phyloP scores from a whole-genome alignment of 108 stramenopile genomes.

The Cyclotella kingstonii region DNA sequence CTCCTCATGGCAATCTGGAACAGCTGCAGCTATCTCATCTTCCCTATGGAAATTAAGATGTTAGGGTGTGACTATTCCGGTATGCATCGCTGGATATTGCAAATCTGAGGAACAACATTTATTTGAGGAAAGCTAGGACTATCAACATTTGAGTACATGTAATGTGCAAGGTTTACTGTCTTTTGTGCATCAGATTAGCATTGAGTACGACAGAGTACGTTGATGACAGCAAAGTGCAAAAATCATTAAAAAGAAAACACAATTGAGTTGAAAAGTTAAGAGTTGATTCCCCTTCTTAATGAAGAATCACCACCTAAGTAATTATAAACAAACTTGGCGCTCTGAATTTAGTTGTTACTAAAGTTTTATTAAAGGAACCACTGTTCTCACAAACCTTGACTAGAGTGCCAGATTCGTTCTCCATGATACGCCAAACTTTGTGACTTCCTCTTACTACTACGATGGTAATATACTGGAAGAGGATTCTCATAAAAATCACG shows the following conservation, averaged over 20 bases:
- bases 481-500: neutral
- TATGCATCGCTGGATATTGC: conserved; percentile 65
- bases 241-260: conserved; percentile 40
- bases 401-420: no score
- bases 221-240: conserved; percentile 72
- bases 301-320: no score
- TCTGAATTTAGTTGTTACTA: neutral
- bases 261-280: neutral
- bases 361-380: neutral
- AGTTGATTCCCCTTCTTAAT: neutral
- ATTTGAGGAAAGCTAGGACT: conserved; percentile 65
- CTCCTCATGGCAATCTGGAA: no score
- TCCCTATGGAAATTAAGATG: no score
- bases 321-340: neutral
- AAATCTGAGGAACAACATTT: conserved; percentile 62
- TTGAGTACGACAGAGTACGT: conserved; percentile 77
- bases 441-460: no score
- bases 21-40: no score
- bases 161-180: conserved; percentile 86
- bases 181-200: conserved; percentile 74
- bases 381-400: neutral
- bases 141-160: conserved; percentile 83
- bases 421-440: no score
- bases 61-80: conserved; percentile 69
- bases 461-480: no score